Base-by-base conservation (phyloP, 2,329 filamentous ascomycete species). In the Nigrospora sphaerica region DNA sequence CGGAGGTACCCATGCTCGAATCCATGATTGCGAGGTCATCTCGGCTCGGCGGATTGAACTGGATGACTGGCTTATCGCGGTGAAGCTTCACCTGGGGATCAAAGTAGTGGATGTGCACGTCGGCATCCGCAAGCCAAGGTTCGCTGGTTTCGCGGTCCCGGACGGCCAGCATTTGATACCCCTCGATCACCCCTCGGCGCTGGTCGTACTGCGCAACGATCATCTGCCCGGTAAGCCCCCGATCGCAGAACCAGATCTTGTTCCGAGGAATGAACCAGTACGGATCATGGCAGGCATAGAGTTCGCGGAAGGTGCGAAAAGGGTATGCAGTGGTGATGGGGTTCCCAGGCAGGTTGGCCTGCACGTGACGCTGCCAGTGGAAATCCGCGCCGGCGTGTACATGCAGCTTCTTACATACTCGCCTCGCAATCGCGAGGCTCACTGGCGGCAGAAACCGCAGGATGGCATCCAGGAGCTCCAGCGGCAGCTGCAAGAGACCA, bases 201-300 rank as follows among this genome's bases (percentile, higher is more conserved):
- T 81, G 77, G 60, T 95, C 82, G 58, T 90, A 96, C 12, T 86
- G 81, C n/a, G 78, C 75, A 35, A 95, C 59, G 23, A 95, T 74
- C 37, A 95, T 65, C 60, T 85, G 86, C 0, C 91, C 91, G 2
- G 78, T 83, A 41, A 88, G 74, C 31, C 83, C 77, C 2, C 73
- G 75, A 63, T 95, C 88, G 49, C 81, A 79, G 59, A 95, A 92
- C 91, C 91, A 96, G 52, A 96, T 72, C 64, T 87, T 91, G 60
- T 87, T 74, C 44, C 78, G 81, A 0, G 87, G 75, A 1, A 96
- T 72, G 58, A 95, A 95, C 91, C 91, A 96, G 56, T 84, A 81
- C 0, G 85, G 84, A 52, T 93, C 78, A 61, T 93, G 86, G 17
- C 82, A 75, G 37, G 76, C 69, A 62, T 86, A 95, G 3, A 95